These are phyloP conservation scores for Clarireedia hainanense DNA, from an alignment of 2,329 filamentous ascomycete genomes.

Conservation along the genomic window DNA sequence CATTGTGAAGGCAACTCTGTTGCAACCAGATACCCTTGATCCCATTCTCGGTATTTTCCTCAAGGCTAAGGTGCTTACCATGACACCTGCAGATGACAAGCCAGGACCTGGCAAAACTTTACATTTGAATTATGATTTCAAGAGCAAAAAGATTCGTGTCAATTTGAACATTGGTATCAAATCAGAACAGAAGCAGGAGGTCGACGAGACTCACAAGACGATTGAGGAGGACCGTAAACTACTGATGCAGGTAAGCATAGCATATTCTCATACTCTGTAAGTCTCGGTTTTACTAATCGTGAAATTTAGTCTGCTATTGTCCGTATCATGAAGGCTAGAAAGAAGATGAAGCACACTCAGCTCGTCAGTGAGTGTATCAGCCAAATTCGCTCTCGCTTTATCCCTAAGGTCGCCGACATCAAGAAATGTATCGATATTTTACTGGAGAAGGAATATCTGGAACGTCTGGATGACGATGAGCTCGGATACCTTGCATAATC, in stretches of 20 bases:
- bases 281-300: constrained; percentile 24
- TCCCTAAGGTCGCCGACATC: constrained; percentile 89
- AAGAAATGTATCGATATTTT: constrained; percentile 99
- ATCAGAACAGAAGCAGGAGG: constrained; percentile 92
- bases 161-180: constrained; percentile 94
- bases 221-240: constrained; percentile 98
- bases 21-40: constrained; percentile 77
- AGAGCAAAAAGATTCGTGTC: constrained; percentile 95
- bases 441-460: constrained; percentile 97
- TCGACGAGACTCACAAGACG: constrained; percentile 96
- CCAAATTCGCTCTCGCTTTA: constrained; percentile 88
- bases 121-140: constrained; percentile 87
- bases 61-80: constrained; percentile 82
- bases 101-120: constrained; percentile 72
- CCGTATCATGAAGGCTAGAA: constrained; percentile 98
- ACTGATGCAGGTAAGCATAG: constrained; percentile 75
- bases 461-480: constrained; percentile 89
- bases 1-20: constrained; percentile 70
- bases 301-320: constrained; percentile 80
- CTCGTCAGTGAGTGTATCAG: constrained; percentile 92
- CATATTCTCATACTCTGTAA: neutral
- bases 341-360: constrained; percentile 96
- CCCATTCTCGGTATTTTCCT: constrained; percentile 78
- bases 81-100: constrained; percentile 66
- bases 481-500: constrained; percentile 83